Base-by-base conservation (phyloP, 768 basidiomycete genomes). In the Collybiopsis confluens region DNA sequence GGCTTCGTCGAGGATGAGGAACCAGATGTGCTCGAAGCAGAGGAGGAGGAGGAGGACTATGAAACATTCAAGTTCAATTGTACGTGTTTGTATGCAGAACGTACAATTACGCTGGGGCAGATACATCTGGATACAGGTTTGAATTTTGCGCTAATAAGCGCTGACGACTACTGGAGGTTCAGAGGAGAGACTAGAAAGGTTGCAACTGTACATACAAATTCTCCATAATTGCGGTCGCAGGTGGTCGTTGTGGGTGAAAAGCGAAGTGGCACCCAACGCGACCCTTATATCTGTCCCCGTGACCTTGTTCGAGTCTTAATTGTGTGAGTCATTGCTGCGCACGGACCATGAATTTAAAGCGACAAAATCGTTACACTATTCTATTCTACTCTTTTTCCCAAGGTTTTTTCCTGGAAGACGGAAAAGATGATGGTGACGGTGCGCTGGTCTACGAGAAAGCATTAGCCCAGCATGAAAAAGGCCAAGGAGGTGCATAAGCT, bases 331-430 rank as follows among this genome's bases (percentile, higher is more conserved):
- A 47, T 30, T 45, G 26, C 23, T 36, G 42, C 24, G 37, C 23
- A 26, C 37, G 23, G 20, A 40, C 35, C 26, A n/a, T n/a, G n/a
- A n/a, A n/a, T n/a, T n/a, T n/a, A n/a, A n/a, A n/a, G n/a, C n/a
- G n/a, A n/a, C n/a, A n/a, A n/a, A n/a, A n/a, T n/a, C n/a, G n/a
- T n/a, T n/a, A 35, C 46, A 20, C 42, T 7, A 43, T 24, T 20
- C 11, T 7, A 41, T 43, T n/a, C 21, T 13, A 15, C 45, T 54
- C 16, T n/a, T 35, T 36, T 26, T 90, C 88, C 88, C 88, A 90
- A 38, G 88, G 88, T 58, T 90, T 89, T 70, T 71, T 82, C 55
- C 80, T 73, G 15, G 70, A 58, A 5, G 73, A 62, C 1, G 77
- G 69, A 26, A 58, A 76, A 4, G 87, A 86, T 59, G 75, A 64